A percentile compares a stretch with the other conserved stretches of the same genome.
Evolutionary conservation across 179 eudicot genomes (phyloP).

Genomic region (Sideroxylon spinosum): DNA sequence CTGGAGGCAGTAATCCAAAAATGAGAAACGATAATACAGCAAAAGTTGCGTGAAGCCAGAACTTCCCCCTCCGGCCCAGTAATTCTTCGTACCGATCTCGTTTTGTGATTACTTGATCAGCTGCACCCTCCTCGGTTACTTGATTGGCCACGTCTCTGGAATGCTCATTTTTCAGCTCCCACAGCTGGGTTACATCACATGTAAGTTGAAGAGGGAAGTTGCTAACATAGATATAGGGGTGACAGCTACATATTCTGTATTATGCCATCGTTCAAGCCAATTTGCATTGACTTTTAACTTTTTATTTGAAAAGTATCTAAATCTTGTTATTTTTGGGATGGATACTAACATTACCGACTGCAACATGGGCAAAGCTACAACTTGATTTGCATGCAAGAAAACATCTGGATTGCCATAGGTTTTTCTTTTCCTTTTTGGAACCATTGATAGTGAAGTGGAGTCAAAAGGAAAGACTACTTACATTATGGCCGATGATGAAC

Average conservation of each 20-base stretch:
- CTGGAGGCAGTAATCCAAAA: slow-evolving; percentile 68
- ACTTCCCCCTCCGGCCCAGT: slow-evolving; percentile 62
- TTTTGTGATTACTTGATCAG: slow-evolving; percentile 13
- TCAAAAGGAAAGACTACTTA: slow-evolving; percentile 44
- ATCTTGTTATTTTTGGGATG: neutral
- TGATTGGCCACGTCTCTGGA: slow-evolving; percentile 6
- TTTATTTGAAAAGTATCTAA: neutral
- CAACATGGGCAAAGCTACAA: neutral
- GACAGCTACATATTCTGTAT: neutral
- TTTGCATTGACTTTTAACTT: neutral
- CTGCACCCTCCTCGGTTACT: slow-evolving; percentile 2
- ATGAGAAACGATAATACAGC: slow-evolving; percentile 59
- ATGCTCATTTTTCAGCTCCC: slow-evolving; percentile 49
- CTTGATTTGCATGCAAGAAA: neutral
- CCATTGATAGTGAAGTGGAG: neutral
- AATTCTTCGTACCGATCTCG: slow-evolving; percentile 49
- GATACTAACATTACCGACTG: neutral
- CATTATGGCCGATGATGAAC: slow-evolving; percentile 62
- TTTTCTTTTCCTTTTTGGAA: neutral
- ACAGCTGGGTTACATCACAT: slow-evolving; percentile 50
- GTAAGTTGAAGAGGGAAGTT: neutral
- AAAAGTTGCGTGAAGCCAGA: slow-evolving; percentile 47
- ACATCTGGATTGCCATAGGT: too few relatives aligned
- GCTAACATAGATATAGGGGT: neutral
- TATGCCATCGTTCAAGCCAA: neutral